These are phyloP conservation scores for Eudorina sp. DNA, from an alignment of 139 green algal species.

Conservation along the genomic window DNA sequence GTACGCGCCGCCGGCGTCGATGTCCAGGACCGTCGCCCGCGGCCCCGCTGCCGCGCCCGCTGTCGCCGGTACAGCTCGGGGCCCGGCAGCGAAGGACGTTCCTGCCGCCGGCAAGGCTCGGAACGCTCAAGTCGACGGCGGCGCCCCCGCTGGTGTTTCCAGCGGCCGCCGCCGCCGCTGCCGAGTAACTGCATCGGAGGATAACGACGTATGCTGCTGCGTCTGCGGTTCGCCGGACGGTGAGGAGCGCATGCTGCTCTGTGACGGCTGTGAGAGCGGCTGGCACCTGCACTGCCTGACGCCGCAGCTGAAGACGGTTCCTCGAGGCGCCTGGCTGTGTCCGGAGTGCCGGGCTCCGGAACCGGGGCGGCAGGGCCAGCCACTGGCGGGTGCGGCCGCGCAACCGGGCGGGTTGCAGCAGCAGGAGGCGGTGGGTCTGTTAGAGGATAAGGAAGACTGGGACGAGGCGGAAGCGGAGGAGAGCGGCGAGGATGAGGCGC, in stretches of 20 bases:
- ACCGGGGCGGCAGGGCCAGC: neutral
- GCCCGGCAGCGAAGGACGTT: neutral
- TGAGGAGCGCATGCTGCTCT: neutral
- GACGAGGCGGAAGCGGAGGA: neutral
- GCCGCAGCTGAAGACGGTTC: neutral
- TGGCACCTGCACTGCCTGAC: slow-evolving; percentile 14
- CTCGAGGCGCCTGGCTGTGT: neutral
- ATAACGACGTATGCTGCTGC: neutral
- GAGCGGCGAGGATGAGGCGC: neutral
- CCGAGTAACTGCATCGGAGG: neutral
- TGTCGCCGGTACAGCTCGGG: neutral
- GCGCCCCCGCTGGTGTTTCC: neutral
- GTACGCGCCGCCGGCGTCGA: neutral
- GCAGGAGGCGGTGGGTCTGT: neutral
- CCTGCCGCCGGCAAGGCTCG: neutral
- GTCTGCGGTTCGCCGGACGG: neutral
- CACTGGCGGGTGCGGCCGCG: neutral
- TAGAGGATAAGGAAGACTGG: neutral
- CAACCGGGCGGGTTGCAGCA: neutral
- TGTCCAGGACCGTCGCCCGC: neutral
- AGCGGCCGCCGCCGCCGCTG: neutral
- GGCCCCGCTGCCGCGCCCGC: neutral
- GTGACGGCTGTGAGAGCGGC: slow-evolving; percentile 17
- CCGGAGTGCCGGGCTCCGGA: neutral
- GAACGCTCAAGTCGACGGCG: neutral